phyloP scores from a whole-genome alignment of 192 early-diverging fungal species.

The Backusella parvicylindrica region DNA sequence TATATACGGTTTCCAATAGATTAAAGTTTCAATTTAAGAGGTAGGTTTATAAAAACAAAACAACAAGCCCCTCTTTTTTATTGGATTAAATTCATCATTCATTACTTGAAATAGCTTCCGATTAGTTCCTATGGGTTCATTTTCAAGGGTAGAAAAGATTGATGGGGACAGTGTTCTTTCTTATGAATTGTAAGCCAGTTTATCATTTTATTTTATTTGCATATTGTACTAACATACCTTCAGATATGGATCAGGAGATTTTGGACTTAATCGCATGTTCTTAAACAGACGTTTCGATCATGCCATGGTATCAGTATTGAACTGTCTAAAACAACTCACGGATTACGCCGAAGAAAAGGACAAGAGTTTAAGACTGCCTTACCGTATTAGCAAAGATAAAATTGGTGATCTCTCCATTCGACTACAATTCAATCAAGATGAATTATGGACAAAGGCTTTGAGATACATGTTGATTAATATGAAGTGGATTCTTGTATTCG shows the following conservation, averaged over 20 bases:
- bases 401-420: constrained; percentile 81
- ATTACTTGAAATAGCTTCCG: constrained; percentile 50
- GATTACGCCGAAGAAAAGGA: constrained; percentile 77
- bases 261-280: constrained; percentile 69
- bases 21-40: constrained; percentile 78
- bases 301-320: constrained; percentile 85
- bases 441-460: constrained; percentile 88
- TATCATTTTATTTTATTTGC: no score
- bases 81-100: not conserved
- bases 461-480: constrained; percentile 85
- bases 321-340: constrained; percentile 86
- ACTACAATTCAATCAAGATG: constrained; percentile 88
- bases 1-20: constrained; percentile 85
- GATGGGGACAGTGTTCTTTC: constrained; percentile 61
- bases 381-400: constrained; percentile 82
- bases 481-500: constrained; percentile 87
- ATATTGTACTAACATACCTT: not conserved
- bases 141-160: constrained; percentile 85
- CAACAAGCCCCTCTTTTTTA: not conserved
- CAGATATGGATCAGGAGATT: constrained; percentile 81
- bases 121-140: constrained; percentile 88
- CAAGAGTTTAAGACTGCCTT: constrained; percentile 71
- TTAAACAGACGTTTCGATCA: constrained; percentile 83
- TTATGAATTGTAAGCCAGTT: constrained; percentile 71
- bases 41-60: constrained; percentile 29